Evolutionary conservation across 2,329 filamentous ascomycete genomes (phyloP), one percentile per base, ranked within the genome.

Genomic region (Claviceps sp.): DNA sequence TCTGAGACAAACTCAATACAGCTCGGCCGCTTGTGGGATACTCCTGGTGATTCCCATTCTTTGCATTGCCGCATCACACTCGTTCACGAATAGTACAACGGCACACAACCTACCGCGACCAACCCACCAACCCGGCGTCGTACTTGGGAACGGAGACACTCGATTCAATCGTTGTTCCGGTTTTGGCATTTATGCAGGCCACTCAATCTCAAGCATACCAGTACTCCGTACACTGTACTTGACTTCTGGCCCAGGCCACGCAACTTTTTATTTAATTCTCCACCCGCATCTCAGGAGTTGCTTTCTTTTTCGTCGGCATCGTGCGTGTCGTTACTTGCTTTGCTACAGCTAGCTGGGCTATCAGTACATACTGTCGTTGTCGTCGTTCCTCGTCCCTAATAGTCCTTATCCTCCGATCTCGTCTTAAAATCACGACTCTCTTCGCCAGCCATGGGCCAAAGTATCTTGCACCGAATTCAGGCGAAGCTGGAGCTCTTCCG

Each of bases 401-500:
- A 50, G 51, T 45, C 36, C 42, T 4, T 38, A 8, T 17, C 17
- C 39, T 38, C 13, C 45, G 14, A 29, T 34, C 14, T 5, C 2
- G 40, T 17, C 16, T 22, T 43, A 23, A 29, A 56, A 45, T 45
- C 39, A 34, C 13, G 29, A 34, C 40, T 0, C n/a, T 4, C 36
- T 29, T 48, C 59, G 57, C 59, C 44, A 58, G 63, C 47, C 58
- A 76, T 76, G 73, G 72, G 71, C 49, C 69, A 73, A 61, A 72
- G 71, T 60, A 62, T 83, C 61, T 62, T 83, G 60, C 74, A 79
- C 54, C 75, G 77, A 65, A 76, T 83, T 65, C 76, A 82, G 60
- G 76, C 79, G 54, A 80, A 86, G 75, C 74, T 94, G 62, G 89
- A 97, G 75, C 81, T 97, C 63, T 93, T 95, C 76, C 87, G 89